These are phyloP conservation scores for Chrysanthemum lavandulifolium DNA, from an alignment of 129 eudicot species.

Conservation along the genomic window DNA sequence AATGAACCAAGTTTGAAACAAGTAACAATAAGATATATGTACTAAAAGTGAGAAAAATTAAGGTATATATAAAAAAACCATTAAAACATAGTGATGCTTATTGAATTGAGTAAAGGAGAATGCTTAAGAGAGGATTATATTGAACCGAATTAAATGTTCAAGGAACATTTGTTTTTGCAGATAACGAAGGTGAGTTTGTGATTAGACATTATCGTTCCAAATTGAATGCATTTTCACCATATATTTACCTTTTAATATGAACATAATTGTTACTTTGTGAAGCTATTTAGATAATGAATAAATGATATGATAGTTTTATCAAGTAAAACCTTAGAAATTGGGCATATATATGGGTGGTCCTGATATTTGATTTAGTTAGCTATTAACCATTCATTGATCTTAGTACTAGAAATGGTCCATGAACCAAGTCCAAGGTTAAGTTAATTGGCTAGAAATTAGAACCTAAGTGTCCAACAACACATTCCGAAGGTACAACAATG, in stretches of 20 bases:
- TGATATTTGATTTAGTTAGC: neutral
- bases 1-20: constrained; percentile 82
- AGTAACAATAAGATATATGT: constrained; percentile 81
- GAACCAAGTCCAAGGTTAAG: constrained; percentile 7
- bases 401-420: constrained; percentile 20
- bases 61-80: too few species aligned
- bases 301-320: constrained; percentile 3
- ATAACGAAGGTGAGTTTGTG: too few species aligned
- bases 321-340: neutral
- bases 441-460: constrained; percentile 9
- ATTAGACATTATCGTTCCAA: neutral
- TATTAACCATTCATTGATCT: constrained; percentile 18
- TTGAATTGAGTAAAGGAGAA: too few species aligned
- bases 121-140: too few species aligned
- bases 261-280: constrained; percentile 4
- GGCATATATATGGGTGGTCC: constrained; percentile 4
- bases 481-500: constrained; percentile 24
- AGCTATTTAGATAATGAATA: neutral
- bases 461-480: constrained; percentile 23
- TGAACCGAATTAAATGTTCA: too few species aligned
- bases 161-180: too few species aligned
- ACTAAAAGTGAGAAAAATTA: too few species aligned
- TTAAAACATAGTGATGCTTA: too few species aligned
- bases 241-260: neutral
- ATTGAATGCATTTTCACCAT: constrained; percentile 27